Evolutionary conservation across 1,139 yeast species (phyloP).

Genomic region (Eremothecium gossypii): DNA sequence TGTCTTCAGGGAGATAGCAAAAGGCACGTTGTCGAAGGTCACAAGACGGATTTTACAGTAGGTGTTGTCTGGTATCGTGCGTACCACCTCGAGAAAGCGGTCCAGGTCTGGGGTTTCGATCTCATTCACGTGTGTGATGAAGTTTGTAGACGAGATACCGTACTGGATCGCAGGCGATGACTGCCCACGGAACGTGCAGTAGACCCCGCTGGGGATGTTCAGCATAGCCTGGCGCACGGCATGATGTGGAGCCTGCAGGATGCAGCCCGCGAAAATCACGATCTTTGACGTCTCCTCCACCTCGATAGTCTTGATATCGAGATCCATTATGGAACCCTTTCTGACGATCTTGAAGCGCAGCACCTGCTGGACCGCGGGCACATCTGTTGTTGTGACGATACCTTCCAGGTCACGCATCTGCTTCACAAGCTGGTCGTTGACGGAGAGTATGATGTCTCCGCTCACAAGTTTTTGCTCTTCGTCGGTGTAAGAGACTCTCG

Average conservation of each 20-base stretch:
- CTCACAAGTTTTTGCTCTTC: constrained; percentile 37
- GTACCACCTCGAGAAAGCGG: constrained; percentile 54
- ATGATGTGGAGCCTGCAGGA: constrained; percentile 58
- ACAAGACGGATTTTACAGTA: constrained; percentile 75
- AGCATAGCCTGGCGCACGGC: constrained; percentile 70
- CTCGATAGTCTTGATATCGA: constrained; percentile 52
- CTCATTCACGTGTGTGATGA: constrained; percentile 84
- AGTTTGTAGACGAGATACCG: constrained; percentile 70
- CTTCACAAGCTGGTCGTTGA: constrained; percentile 55
- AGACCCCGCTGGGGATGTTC: constrained; percentile 72
- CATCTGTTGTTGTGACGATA: constrained; percentile 34
- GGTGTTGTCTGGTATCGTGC: constrained; percentile 62
- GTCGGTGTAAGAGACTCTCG: constrained; percentile 52
- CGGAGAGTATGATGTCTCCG: constrained; percentile 67
- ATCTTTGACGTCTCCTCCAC: constrained; percentile 56
- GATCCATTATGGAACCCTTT: constrained; percentile 43
- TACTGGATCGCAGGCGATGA: constrained; percentile 87
- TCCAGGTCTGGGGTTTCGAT: constrained; percentile 59
- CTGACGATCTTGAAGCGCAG: constrained; percentile 59
- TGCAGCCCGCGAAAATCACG: constrained; percentile 75
- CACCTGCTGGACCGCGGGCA: constrained; percentile 26
- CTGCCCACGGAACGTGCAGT: constrained; percentile 58
- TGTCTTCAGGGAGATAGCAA: constrained; percentile 77
- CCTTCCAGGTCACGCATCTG: constrained; percentile 58
- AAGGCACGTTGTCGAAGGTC: constrained; percentile 76